These are phyloP conservation scores for Ilyonectria sp. DNA, from an alignment of 2,329 filamentous ascomycete species.

Conservation along the genomic window DNA sequence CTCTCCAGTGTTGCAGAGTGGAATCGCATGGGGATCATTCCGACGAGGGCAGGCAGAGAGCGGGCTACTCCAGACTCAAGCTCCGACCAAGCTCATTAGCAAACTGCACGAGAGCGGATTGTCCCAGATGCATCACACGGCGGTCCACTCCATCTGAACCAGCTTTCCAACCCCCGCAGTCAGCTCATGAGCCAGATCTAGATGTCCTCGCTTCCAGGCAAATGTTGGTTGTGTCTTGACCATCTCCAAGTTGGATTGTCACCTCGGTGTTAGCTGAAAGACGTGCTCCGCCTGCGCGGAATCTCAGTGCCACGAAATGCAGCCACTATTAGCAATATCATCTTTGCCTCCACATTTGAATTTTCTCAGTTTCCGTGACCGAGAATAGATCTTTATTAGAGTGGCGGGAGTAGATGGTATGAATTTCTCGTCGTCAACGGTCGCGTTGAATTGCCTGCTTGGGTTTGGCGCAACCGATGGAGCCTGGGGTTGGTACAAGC, in stretches of 20 bases:
- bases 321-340: background rate
- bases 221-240: constrained; percentile 14
- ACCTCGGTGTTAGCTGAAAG: constrained; percentile 16
- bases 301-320: background rate
- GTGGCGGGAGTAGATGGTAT: constrained; percentile 9
- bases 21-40: constrained; percentile 15
- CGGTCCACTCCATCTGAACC: constrained; percentile 33
- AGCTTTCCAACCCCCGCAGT: constrained; percentile 44
- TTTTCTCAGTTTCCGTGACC: background rate
- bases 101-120: constrained; percentile 42
- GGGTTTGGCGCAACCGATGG: constrained; percentile 4
- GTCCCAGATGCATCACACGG: constrained; percentile 41
- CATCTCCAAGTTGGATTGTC: constrained; percentile 2
- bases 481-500: constrained; percentile 23
- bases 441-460: constrained; percentile 1
- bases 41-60: constrained; percentile 14
- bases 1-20: constrained; percentile 15
- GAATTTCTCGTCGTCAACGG: background rate
- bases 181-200: constrained; percentile 36
- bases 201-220: constrained; percentile 28
- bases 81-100: constrained; percentile 19
- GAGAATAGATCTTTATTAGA: background rate
- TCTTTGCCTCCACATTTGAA: too few relatives aligned
- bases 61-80: constrained; percentile 16
- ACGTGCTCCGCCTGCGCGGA: background rate